Base-by-base conservation (phyloP, 2,329 filamentous ascomycete species). In the Penicillium thymicola region DNA sequence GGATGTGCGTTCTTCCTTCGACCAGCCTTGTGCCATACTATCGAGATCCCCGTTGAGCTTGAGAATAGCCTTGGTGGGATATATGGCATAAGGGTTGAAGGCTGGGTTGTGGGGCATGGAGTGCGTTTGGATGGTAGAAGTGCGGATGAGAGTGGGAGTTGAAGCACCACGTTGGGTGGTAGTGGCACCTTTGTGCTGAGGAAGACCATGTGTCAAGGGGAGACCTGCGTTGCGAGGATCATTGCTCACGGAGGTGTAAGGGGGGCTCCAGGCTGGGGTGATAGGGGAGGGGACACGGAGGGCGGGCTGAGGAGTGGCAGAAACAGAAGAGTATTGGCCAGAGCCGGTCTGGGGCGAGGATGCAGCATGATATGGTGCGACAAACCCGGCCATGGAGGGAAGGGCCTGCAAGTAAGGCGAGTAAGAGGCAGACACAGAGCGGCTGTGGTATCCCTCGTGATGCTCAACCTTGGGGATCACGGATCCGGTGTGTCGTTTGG, bases 31-130 rank as follows among this genome's bases (percentile, higher is more conserved):
- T 0, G 86, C 86, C 93, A 97, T 97, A 8, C 81, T 78, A 50
- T 92, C 86, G 46, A 99, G 82, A 67, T 97, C 90, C 21, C 92
- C 92, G 52, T 89, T 84, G 58, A 97, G 88, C 68, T 94, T 91
- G 30, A 97, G 79, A 18, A 88, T 80, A 0, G 92, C 94, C 77
- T 96, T 97, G 69, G 86, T 85, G 16, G 90, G 87, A 69, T 92
- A 93, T 63, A 93, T 83, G 4, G 87, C 84, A 69, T 96, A 92
- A 0, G 89, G 88, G 65, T 92, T 90, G 75, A 92, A 90, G 18
- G 80, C 72, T 37, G 76, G 81, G 60, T 72, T 79, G 62, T 76
- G 80, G n/a, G 75, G 67, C 11, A 76, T 62, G 25, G 73, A 75
- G 30, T 77, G 76, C 9, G 82, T 80, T 51, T 84, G 82, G 46